Evolutionary conservation across 768 basidiomycete genomes (phyloP).

Genomic region (Suillus clintonianus): DNA sequence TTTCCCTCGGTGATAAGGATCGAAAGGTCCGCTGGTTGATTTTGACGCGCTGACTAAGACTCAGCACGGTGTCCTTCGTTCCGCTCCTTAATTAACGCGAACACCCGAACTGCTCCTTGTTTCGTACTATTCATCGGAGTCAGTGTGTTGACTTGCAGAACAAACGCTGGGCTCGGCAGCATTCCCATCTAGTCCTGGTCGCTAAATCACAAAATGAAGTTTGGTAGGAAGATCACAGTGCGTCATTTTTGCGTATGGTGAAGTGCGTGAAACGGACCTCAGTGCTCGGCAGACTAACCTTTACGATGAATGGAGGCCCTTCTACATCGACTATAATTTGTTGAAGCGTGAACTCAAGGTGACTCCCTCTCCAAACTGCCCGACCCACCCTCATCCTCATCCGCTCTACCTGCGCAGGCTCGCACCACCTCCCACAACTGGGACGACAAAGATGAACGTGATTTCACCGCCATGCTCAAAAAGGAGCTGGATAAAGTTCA

Average conservation of each 20-base stretch:
- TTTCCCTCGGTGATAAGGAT: too few relatives aligned
- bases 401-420: conserved; percentile 28
- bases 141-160: background rate
- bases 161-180: background rate
- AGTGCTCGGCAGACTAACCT: conserved; percentile 64
- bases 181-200: background rate
- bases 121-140: background rate
- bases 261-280: background rate
- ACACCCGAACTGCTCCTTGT: background rate
- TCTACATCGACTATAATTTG: conserved; percentile 87
- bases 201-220: conserved; percentile 59
- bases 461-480: conserved; percentile 79
- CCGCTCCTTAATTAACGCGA: background rate
- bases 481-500: conserved; percentile 92
- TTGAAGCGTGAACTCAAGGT: conserved; percentile 93
- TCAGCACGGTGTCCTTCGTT: too few relatives aligned
- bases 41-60: too few relatives aligned
- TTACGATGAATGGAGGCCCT: conserved; percentile 89
- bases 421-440: conserved; percentile 62
- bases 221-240: conserved; percentile 76
- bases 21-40: too few relatives aligned
- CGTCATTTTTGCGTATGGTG: conserved; percentile 17
- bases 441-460: conserved; percentile 77
- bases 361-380: conserved; percentile 5
- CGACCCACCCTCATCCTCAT: background rate